Percentiles rank a stretch among this genome's conserved stretches.
Conservation (phyloP, 2,329 filamentous ascomycete species). For the Orbilia brochopaga region DNA sequence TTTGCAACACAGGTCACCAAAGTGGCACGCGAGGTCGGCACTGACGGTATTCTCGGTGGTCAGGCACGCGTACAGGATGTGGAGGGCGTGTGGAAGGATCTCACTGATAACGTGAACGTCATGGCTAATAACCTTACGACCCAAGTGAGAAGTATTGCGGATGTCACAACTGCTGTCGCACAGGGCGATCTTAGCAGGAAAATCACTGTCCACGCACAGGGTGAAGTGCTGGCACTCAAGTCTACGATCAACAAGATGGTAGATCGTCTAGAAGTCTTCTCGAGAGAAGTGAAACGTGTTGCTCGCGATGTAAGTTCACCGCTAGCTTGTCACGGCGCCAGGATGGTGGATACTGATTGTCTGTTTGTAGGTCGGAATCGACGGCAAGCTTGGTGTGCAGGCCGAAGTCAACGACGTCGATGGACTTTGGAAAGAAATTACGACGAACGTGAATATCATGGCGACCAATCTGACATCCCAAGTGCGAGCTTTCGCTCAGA, state of each 20-base stretch:
- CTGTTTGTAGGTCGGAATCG: slow-evolving; percentile 68
- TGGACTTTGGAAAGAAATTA: slow-evolving; percentile 97
- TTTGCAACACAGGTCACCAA: slow-evolving; percentile 96
- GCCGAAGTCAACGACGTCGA: slow-evolving; percentile 91
- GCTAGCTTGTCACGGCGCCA: not conserved
- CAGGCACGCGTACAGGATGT: slow-evolving; percentile 87
- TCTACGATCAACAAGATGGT: slow-evolving; percentile 99
- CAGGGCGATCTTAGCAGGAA: slow-evolving; percentile 95
- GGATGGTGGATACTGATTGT: not conserved
- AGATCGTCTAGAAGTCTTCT: slow-evolving; percentile 91
- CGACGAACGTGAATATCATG: slow-evolving; percentile 85
- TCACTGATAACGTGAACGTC: slow-evolving; percentile 87
- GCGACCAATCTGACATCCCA: slow-evolving; percentile 83
- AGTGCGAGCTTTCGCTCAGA: slow-evolving; percentile 96
- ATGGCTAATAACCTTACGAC: slow-evolving; percentile 88
- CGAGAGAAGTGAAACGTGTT: slow-evolving; percentile 91
- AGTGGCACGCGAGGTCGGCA: slow-evolving; percentile 92
- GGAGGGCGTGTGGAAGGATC: slow-evolving; percentile 95
- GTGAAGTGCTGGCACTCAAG: slow-evolving; percentile 91
- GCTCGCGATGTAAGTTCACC: slow-evolving; percentile 76
- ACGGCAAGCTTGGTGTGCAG: slow-evolving; percentile 98
- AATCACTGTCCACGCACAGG: slow-evolving; percentile 92
- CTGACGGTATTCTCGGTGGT: slow-evolving; percentile 89
- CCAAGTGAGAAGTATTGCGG: slow-evolving; percentile 93
- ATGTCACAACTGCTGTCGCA: slow-evolving; percentile 73